Evolutionary conservation across 495 filamentous ascomycete species (phyloP).

Genomic region (Podospora appendiculata): DNA sequence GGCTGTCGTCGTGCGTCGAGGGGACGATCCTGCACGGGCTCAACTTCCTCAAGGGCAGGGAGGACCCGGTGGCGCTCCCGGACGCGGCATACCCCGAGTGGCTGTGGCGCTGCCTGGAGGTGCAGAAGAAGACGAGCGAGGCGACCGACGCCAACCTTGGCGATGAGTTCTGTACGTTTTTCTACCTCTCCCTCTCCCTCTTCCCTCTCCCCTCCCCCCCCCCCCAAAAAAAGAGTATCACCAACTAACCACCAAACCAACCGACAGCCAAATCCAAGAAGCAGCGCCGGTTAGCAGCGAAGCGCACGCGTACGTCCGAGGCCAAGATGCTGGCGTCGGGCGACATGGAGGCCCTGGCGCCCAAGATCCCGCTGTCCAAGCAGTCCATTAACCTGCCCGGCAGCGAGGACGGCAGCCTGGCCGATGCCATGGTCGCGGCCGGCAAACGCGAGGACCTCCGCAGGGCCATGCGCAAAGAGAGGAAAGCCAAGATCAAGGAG

Average conservation of each 20-base stretch:
- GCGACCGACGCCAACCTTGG: slow-evolving; percentile 38
- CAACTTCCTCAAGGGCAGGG: slow-evolving; percentile 73
- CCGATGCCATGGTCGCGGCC: slow-evolving; percentile 49
- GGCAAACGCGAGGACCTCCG: slow-evolving; percentile 57
- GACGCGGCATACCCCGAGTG: slow-evolving; percentile 87
- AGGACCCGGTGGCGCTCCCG: slow-evolving; percentile 64
- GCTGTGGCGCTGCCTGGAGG: slow-evolving; percentile 74
- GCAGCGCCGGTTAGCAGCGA: slow-evolving; percentile 58
- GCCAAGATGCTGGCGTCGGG: slow-evolving; percentile 56
- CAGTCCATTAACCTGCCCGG: slow-evolving; percentile 77
- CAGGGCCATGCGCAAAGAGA: slow-evolving; percentile 61
- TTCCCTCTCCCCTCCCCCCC: neutral
- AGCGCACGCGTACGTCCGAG: slow-evolving; percentile 54
- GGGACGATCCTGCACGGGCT: slow-evolving; percentile 73
- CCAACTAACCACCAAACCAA: neutral
- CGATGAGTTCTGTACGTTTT: slow-evolving; percentile 66
- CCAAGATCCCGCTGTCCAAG: slow-evolving; percentile 73
- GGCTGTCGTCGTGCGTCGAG: slow-evolving; percentile 43
- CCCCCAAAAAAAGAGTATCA: too few species aligned
- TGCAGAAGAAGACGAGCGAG: slow-evolving; percentile 35
- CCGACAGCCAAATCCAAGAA: slow-evolving; percentile 76
- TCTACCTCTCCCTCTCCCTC: neutral
- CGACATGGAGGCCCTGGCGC: slow-evolving; percentile 54
- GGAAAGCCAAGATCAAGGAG: slow-evolving; percentile 80
- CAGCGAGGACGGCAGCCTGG: slow-evolving; percentile 48